Conservation (phyloP, 495 filamentous ascomycete genomes). For the Cercophora samala region DNA sequence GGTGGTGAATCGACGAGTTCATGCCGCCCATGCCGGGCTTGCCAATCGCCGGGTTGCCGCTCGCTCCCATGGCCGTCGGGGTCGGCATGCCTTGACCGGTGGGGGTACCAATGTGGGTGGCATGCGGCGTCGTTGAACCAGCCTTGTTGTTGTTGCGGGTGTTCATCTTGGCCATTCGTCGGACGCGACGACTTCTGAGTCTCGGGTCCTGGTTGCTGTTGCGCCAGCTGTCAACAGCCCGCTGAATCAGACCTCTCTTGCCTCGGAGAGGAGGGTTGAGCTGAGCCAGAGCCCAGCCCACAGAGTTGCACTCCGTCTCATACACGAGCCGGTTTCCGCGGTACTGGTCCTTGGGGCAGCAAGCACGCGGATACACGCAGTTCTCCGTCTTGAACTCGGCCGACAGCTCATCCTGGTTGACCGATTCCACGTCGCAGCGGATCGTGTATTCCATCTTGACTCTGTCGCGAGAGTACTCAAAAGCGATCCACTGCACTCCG, state of each 20-base stretch:
- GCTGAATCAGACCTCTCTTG: constrained; percentile 92
- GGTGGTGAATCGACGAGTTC: constrained; percentile 55
- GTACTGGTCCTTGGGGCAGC: constrained; percentile 93
- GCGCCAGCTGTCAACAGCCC: constrained; percentile 96
- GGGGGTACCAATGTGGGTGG: constrained; percentile 48
- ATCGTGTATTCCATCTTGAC: constrained; percentile 99
- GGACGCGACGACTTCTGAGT: constrained; percentile 82
- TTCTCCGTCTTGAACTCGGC: constrained; percentile 95
- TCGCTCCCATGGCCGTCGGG: constrained; percentile 46
- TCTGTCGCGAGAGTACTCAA: constrained; percentile 94
- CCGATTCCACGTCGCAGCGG: constrained; percentile 94
- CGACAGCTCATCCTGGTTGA: constrained; percentile 79
- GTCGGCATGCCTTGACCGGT: constrained; percentile 53
- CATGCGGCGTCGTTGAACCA: constrained; percentile 44
- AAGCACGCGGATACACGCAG: constrained; percentile 94
- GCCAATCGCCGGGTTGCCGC: constrained; percentile 46
- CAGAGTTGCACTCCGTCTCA: constrained; percentile 97
- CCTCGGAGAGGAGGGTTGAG: constrained; percentile 86
- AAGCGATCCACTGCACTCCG: constrained; percentile 98
- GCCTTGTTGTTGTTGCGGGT: constrained; percentile 61
- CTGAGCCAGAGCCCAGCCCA: constrained; percentile 93
- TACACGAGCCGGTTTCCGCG: constrained; percentile 91
- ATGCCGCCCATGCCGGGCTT: constrained; percentile 61
- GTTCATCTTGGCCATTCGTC: constrained; percentile 92
- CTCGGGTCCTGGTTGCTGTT: constrained; percentile 97